Evolutionary conservation across 306 rosid genomes (phyloP), one percentile per base, ranked within the genome.

Genomic region (Cucurbita pepo): DNA sequence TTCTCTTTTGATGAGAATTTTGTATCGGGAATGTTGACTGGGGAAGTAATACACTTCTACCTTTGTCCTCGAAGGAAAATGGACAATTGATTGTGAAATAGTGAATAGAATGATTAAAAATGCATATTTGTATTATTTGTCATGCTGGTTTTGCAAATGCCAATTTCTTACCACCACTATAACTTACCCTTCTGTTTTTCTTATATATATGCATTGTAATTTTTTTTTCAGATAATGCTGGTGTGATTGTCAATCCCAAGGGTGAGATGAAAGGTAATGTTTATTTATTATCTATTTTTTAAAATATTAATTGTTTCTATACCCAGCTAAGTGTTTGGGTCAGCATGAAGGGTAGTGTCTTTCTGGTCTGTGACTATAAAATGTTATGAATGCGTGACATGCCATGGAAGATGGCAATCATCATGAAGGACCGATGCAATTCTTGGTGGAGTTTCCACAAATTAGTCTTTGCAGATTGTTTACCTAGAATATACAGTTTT

Each of bases 211-310:
- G 38, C 44, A 18, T 67, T 4, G 18, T 22, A 40, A 21, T 47
- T 67, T 67, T 47, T 40, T 5, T 12, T 1, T 16, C 92, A 91
- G 95, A 92, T 81, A 92, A 92, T 74, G 96, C 96, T 30, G 91
- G 97, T 34, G 96, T 89, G 2, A 88, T 92, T 73, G 96, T 92
- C 44, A 88, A 92, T 75, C 96, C 95, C 19, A 92, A 92, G 79
- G 97, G 97, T 3, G 95, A 92, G 71, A 90, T 92, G 96, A 92
- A 92, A 80, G 97, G 95, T 91, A 86, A 40, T 6, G 34, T 11
- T 36, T 4, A 8, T 37, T 7, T 36, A 4, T 48, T 48, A 4
- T 59, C 7, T 34, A 21, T 30, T 2, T 36, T 14, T 14, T 0
- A 16, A 0, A 61, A 16, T 60, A 60, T 60, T 36, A 8, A 14